phyloP scores from a whole-genome alignment of 305 asterid genomes.

The Caryopteris hybrid region DNA sequence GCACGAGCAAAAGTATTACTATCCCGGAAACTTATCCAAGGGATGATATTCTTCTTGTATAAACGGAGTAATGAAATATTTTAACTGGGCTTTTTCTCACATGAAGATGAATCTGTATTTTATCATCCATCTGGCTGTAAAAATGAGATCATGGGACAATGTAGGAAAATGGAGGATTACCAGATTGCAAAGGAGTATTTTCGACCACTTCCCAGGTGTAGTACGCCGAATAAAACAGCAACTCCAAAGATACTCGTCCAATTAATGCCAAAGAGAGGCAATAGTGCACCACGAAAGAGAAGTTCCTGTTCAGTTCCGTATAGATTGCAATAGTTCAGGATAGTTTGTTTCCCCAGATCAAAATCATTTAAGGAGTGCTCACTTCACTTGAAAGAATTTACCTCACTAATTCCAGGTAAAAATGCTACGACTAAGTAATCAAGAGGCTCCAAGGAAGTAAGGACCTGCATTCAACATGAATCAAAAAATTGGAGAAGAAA shows the following conservation, averaged over 20 bases:
- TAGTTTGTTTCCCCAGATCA: not conserved
- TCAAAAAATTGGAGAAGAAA: no score
- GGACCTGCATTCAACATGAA: conserved; percentile 75
- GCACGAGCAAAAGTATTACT: not conserved
- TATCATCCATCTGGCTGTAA: no score
- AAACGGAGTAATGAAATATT: no score
- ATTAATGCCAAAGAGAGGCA: conserved; percentile 66
- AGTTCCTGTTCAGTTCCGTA: conserved; percentile 49
- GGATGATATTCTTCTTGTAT: no score
- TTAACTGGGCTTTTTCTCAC: no score
- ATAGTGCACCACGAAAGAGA: conserved; percentile 80
- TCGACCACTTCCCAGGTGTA: conserved; percentile 89
- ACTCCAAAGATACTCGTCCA: conserved; percentile 48
- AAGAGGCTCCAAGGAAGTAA: conserved; percentile 70
- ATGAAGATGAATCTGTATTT: no score
- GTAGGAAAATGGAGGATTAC: conserved; percentile 28
- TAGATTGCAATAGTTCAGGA: not conserved
- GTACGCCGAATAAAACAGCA: conserved; percentile 71
- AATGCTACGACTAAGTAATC: conserved; percentile 79
- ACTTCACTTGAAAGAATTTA: conserved; percentile 17
- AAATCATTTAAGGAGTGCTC: not conserved
- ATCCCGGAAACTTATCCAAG: not conserved
- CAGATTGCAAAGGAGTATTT: conserved; percentile 82
- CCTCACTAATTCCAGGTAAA: conserved; percentile 90
- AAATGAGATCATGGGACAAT: no score